Evolutionary conservation across 139 green algal species (phyloP), one percentile per base, ranked within the genome.

Genomic region (Zygnema circumcarinatum): DNA sequence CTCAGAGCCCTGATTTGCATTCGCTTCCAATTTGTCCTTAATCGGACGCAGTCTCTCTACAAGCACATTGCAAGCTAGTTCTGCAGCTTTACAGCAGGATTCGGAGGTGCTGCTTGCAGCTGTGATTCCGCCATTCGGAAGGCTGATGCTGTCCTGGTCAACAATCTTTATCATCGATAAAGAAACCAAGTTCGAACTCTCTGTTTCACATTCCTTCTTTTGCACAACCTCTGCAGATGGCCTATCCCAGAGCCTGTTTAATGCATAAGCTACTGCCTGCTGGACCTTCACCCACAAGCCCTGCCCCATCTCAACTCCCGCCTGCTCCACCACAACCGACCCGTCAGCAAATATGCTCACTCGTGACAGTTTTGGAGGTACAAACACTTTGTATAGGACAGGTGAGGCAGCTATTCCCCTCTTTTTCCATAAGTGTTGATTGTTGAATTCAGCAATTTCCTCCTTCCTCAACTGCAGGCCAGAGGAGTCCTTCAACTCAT

Each of bases 261-360:
- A 69, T n/a, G 47, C 33, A 29, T 52, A 62, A 1, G 54, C 42
- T 7, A 52, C 38, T 31, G 90, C 92, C 92, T 98, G 95, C 0
- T 92, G 93, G 76, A 98, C 95, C 92, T 99, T 99, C 76, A 95
- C 98, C 92, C 98, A 96, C 85, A 98, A 93, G 2, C 96, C 96
- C 93, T 99, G 96, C 0, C 96, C 96, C 96, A 99, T 98, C 93
- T 99, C 96, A 79, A 98, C 96, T 20, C 96, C 96, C 2, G 95
- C 95, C 69, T 98, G 94, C 0, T 95, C 96, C 7, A 99, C 95
- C 74, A 98, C 89, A 47, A 97, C 94, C 0, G 94, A 96, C 62
- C 96, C 96, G 68, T 99, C 96, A 2, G 93, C 92, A 88, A 97
- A 98, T 38, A 98, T 83, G 89, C n/a, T 78, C 29, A 90, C 85